phyloP scores from a whole-genome alignment of 2,329 filamentous ascomycete genomes.

The Phyllachora maydis region DNA sequence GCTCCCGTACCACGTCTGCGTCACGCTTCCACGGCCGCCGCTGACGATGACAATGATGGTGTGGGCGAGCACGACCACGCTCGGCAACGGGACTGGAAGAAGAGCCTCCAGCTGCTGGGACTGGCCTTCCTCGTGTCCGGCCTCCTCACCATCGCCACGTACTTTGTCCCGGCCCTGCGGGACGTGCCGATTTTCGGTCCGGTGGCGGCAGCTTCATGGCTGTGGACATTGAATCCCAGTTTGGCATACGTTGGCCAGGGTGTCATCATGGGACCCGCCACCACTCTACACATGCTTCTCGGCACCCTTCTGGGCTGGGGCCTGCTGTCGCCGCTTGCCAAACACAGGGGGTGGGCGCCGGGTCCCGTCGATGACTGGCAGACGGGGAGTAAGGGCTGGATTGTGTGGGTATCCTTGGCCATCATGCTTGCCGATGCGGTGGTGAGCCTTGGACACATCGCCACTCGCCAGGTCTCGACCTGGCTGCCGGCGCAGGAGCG shows the following conservation, averaged over 20 bases:
- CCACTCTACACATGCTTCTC: slow-evolving; percentile 86
- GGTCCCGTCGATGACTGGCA: slow-evolving; percentile 80
- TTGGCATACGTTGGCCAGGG: slow-evolving; percentile 96
- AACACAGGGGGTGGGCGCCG: slow-evolving; percentile 71
- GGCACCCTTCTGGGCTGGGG: slow-evolving; percentile 85
- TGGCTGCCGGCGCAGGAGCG: not conserved
- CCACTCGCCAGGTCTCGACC: slow-evolving; percentile 9
- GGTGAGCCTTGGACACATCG: slow-evolving; percentile 65
- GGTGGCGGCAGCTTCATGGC: slow-evolving; percentile 56
- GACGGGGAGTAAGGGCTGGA: slow-evolving; percentile 89
- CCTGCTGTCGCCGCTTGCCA: slow-evolving; percentile 73
- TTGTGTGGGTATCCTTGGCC: slow-evolving; percentile 86
- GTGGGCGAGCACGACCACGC: slow-evolving; percentile 9
- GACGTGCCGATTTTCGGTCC: slow-evolving; percentile 74
- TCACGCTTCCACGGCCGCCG: not conserved
- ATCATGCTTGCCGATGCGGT: slow-evolving; percentile 95
- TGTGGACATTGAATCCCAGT: slow-evolving; percentile 92
- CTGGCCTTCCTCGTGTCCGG: slow-evolving; percentile 38
- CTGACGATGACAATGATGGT: not conserved
- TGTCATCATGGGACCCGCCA: slow-evolving; percentile 94
- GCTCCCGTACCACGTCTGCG: slow-evolving; percentile 8
- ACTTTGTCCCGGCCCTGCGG: slow-evolving; percentile 72
- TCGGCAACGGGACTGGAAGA: slow-evolving; percentile 15
- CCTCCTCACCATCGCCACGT: slow-evolving; percentile 59
- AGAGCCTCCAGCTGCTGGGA: slow-evolving; percentile 31